A percentile compares a stretch with the other conserved stretches of the same genome.
Evolutionary conservation across 768 basidiomycete species (phyloP).

Genomic region (Boletellus emodensis): DNA sequence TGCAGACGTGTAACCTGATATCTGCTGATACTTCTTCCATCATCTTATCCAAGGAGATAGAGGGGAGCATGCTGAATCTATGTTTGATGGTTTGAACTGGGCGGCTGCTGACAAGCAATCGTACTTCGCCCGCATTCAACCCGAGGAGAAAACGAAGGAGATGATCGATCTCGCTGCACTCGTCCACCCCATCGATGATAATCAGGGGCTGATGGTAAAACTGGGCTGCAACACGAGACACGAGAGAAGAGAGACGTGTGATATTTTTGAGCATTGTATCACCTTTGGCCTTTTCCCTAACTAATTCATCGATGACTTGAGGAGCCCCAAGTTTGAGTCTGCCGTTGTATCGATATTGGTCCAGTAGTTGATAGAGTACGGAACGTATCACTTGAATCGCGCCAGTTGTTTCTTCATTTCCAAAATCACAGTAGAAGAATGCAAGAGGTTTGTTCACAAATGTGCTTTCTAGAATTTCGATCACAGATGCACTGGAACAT

Average conservation of each 20-base stretch:
- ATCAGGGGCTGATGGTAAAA: background rate
- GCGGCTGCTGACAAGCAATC: background rate
- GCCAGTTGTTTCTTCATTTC: background rate
- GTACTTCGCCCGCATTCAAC: background rate
- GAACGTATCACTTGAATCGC: background rate
- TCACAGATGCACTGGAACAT: background rate
- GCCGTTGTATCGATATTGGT: background rate
- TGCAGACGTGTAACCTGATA: constrained; percentile 1
- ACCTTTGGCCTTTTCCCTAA: background rate
- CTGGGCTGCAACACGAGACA: background rate
- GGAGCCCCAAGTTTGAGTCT: background rate
- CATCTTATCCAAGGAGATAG: background rate
- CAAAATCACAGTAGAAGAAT: constrained; percentile 1
- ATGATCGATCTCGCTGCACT: background rate
- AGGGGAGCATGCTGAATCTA: background rate
- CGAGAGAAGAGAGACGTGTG: background rate
- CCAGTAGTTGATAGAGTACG: background rate
- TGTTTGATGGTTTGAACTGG: background rate
- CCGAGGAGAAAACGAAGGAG: background rate
- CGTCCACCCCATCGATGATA: no score
- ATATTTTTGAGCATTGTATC: background rate
- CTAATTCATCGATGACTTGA: background rate
- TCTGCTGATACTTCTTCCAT: background rate
- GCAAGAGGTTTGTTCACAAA: background rate
- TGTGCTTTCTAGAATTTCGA: background rate